A percentile compares a stretch with the other conserved stretches of the same genome.
Evolutionary conservation across 2,329 filamentous ascomycete species (phyloP).

Genomic region (Ilyonectria mors-panacis): DNA sequence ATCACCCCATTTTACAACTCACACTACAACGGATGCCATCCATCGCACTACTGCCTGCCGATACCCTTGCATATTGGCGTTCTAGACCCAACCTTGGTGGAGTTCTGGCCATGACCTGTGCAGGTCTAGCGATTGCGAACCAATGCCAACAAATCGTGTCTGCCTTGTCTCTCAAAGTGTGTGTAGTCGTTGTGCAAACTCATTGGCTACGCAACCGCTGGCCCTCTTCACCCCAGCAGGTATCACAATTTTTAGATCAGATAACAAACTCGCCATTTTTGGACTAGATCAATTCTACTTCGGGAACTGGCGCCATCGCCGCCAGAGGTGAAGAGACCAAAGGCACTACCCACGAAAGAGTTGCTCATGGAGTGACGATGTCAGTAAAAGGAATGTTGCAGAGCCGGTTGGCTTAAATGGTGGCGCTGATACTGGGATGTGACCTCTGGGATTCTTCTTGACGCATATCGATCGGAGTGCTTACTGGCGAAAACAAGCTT

Average conservation of each 20-base stretch:
- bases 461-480: too few relatives aligned
- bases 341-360: too few relatives aligned
- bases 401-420: too few relatives aligned
- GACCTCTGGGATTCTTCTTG: too few relatives aligned
- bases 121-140: too few relatives aligned
- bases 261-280: not conserved
- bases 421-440: too few relatives aligned
- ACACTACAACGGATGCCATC: not conserved
- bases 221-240: not conserved
- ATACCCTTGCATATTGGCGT: not conserved
- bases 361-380: too few relatives aligned
- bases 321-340: too few relatives aligned
- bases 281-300: not conserved
- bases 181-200: not conserved
- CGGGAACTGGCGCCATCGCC: too few relatives aligned
- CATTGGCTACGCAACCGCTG: not conserved
- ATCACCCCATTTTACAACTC: not conserved
- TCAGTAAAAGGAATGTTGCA: too few relatives aligned
- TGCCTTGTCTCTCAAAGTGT: not conserved
- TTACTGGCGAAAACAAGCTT: too few relatives aligned
- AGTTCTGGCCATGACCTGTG: not conserved
- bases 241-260: not conserved
- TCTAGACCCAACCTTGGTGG: not conserved
- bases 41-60: not conserved
- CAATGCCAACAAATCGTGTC: not conserved